A percentile compares a stretch with the other conserved stretches of the same genome.
Conservation (phyloP, 2,329 filamentous ascomycete genomes). For the Verticillium dahliae region DNA sequence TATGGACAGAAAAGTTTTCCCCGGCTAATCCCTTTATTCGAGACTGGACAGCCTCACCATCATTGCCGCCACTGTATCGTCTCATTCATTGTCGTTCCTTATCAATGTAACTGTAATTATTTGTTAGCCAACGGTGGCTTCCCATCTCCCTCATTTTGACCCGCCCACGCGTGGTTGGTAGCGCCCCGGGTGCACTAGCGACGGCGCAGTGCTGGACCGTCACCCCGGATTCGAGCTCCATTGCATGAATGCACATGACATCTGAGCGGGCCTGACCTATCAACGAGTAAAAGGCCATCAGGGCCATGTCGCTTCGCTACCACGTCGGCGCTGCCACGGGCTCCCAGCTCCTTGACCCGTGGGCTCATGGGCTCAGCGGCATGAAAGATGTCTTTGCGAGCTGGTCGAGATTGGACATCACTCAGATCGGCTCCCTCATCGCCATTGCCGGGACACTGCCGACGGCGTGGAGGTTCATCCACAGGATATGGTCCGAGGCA, state of each 20-base stretch:
- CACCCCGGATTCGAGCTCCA: background rate
- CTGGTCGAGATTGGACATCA: slow-evolving; percentile 39
- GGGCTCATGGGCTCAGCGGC: slow-evolving; percentile 23
- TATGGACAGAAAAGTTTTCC: background rate
- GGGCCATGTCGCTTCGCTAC: slow-evolving; percentile 8
- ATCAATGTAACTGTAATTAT: background rate
- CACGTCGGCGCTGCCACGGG: slow-evolving; percentile 8
- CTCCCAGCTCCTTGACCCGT: slow-evolving; percentile 18
- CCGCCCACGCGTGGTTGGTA: background rate
- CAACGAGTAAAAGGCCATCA: background rate
- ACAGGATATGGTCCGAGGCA: slow-evolving; percentile 26
- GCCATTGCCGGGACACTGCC: slow-evolving; percentile 35
- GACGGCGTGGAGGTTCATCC: slow-evolving; percentile 29
- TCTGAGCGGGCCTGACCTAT: background rate
- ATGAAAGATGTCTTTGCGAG: slow-evolving; percentile 28
- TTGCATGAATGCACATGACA: background rate
- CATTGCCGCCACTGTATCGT: background rate
- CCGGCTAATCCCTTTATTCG: background rate
- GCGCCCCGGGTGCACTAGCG: background rate
- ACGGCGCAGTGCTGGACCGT: background rate
- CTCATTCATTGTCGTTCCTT: background rate
- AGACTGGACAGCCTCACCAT: background rate
- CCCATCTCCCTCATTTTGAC: background rate
- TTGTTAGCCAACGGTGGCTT: background rate
- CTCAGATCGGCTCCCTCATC: slow-evolving; percentile 35